A percentile compares a stretch with the other conserved stretches of the same genome.
Evolutionary conservation across 2,329 filamentous ascomycete genomes (phyloP).

Genomic region (Colletotrichum horii): DNA sequence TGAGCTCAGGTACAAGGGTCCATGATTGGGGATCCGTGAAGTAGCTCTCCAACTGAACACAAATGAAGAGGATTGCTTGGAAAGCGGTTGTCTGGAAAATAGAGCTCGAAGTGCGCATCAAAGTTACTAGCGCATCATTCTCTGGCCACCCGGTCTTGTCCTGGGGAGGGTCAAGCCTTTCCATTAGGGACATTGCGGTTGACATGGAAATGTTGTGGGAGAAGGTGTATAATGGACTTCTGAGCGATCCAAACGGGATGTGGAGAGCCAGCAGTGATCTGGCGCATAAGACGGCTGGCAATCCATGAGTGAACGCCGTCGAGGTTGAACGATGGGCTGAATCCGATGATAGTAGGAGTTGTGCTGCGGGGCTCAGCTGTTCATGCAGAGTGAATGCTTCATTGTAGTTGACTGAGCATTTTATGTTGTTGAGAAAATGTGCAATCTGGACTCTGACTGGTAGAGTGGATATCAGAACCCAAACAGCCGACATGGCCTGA

Average conservation of each 20-base stretch:
- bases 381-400: neutral
- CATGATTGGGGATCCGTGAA: neutral
- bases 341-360: neutral
- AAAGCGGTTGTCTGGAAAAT: neutral
- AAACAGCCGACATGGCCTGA: neutral
- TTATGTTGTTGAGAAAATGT: neutral
- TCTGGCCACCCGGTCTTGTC: neutral
- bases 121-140: neutral
- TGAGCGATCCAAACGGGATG: neutral
- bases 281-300: neutral
- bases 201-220: neutral
- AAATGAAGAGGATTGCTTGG: neutral
- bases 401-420: neutral
- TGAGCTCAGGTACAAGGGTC: neutral
- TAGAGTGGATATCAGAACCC: neutral
- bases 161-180: neutral
- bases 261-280: neutral
- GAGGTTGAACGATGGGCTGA: neutral
- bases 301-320: neutral
- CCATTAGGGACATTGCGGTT: neutral
- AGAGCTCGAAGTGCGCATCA: neutral
- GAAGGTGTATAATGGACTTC: neutral
- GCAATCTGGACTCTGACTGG: neutral
- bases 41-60: neutral
- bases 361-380: neutral